These are phyloP conservation scores for Marasmius sp. DNA, from an alignment of 1,284 basidiomycete genomes.

Conservation along the genomic window DNA sequence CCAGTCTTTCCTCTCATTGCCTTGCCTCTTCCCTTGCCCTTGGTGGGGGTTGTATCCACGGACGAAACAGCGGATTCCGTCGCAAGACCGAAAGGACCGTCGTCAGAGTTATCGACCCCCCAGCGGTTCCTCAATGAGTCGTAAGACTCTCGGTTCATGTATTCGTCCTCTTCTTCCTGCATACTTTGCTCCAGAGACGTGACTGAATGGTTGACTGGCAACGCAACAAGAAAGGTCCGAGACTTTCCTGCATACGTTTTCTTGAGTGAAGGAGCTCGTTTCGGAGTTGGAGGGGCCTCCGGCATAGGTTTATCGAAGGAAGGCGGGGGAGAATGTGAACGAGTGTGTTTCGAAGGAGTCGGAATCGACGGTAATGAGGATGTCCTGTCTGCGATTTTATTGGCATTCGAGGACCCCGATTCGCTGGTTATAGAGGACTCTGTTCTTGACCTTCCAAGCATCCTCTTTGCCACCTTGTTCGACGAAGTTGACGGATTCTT, in stretches of 20 bases:
- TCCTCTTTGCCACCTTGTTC: constrained; percentile 43
- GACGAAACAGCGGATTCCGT: constrained; percentile 27
- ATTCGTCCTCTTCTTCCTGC: constrained; percentile 48
- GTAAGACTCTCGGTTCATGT: constrained; percentile 66
- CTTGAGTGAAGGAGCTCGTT: constrained; percentile 23
- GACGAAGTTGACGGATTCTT: constrained; percentile 25
- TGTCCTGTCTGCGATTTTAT: constrained; percentile 29
- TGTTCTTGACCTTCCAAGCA: constrained; percentile 52
- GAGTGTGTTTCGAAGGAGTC: constrained; percentile 1
- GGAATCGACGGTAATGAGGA: constrained; percentile 37
- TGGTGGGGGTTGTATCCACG: constrained; percentile 21
- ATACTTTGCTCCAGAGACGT: constrained; percentile 20
- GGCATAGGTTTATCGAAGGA: constrained; percentile 15
- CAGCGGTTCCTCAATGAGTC: constrained; percentile 63
- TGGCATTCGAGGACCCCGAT: constrained; percentile 17
- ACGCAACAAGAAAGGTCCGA: constrained; percentile 69
- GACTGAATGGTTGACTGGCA: constrained; percentile 36
- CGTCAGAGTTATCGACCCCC: constrained; percentile 76
- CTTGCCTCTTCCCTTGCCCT: constrained; percentile 32
- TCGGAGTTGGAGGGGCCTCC: constrained; percentile 12
- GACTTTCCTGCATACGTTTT: constrained; percentile 74
- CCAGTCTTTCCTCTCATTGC: constrained; percentile 15
- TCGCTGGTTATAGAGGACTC: constrained; percentile 49
- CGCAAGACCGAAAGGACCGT: constrained; percentile 45
- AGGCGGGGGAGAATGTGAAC: constrained; percentile 1